A percentile compares a stretch with the other conserved stretches of the same genome.
These are phyloP conservation scores for Bisporella sp. DNA, from an alignment of 2,329 filamentous ascomycete species.

Conservation along the genomic window DNA sequence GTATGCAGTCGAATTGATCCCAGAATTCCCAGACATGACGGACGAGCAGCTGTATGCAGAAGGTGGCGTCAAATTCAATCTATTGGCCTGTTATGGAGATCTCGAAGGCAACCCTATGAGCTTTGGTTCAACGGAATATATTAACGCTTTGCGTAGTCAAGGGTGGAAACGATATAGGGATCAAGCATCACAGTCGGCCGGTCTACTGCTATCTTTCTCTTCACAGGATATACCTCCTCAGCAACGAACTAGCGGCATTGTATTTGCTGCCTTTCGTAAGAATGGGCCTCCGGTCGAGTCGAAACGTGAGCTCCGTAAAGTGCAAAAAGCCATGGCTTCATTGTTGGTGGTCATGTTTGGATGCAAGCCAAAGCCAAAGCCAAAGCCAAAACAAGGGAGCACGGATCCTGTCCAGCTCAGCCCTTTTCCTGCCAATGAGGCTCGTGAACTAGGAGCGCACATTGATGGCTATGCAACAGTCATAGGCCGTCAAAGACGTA, in stretches of 20 bases:
- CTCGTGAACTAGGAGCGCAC: slow-evolving; percentile 42
- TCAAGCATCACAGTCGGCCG: slow-evolving; percentile 1
- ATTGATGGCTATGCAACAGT: slow-evolving; percentile 16
- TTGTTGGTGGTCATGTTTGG: slow-evolving; percentile 3
- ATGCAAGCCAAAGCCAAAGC: slow-evolving; percentile 1
- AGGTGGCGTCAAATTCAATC: slow-evolving; percentile 15
- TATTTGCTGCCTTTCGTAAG: slow-evolving; percentile 15
- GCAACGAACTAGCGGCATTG: slow-evolving; percentile 10
- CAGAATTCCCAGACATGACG: slow-evolving; percentile 11
- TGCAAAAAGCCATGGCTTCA: slow-evolving; percentile 3
- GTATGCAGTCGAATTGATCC: slow-evolving; percentile 18
- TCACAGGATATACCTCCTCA: slow-evolving; percentile 1
- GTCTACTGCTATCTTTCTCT: slow-evolving; percentile 7
- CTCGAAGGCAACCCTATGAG: slow-evolving; percentile 12
- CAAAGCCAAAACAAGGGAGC: slow-evolving; percentile 1
- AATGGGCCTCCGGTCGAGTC: not conserved
- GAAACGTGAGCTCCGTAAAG: not conserved
- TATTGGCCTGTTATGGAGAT: slow-evolving; percentile 21
- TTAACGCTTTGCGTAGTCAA: slow-evolving; percentile 18
- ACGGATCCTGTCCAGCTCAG: not conserved
- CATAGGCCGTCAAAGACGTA: slow-evolving; percentile 8
- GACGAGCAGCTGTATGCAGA: slow-evolving; percentile 12
- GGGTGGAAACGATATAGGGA: slow-evolving; percentile 4
- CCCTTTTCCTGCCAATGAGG: slow-evolving; percentile 12
- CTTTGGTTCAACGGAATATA: slow-evolving; percentile 17